Percentiles rank a stretch among this genome's conserved stretches.
Evolutionary conservation across 306 rosid species (phyloP).

Genomic region (Lathyrus sativus): DNA sequence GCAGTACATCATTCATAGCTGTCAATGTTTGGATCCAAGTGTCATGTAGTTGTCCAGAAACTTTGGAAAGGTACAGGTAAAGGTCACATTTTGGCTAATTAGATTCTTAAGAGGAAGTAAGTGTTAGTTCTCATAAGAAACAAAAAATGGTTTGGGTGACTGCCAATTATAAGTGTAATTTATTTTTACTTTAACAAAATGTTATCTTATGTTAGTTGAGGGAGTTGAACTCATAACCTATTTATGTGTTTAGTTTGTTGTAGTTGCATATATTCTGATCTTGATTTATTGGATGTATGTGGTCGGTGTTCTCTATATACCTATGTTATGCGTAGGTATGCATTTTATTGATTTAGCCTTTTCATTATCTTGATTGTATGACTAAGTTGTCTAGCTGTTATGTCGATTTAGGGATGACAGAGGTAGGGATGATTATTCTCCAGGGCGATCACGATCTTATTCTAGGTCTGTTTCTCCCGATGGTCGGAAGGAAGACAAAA

Average conservation of each 20-base stretch:
- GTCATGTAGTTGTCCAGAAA: slow-evolving; percentile 79
- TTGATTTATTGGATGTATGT: slow-evolving; percentile 39
- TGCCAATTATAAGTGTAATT: slow-evolving; percentile 35
- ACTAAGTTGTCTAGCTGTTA: slow-evolving; percentile 3
- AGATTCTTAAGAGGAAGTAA: slow-evolving; percentile 65
- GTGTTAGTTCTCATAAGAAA: slow-evolving; percentile 40
- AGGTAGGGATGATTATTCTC: slow-evolving; percentile 62
- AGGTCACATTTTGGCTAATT: slow-evolving; percentile 71
- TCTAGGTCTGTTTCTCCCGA: slow-evolving; percentile 69
- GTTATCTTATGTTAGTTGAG: not conserved
- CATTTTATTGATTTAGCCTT: slow-evolving; percentile 28
- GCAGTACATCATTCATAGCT: slow-evolving; percentile 81
- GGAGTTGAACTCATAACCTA: not conserved
- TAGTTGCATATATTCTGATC: slow-evolving; percentile 35
- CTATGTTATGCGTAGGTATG: not conserved
- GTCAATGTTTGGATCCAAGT: slow-evolving; percentile 82
- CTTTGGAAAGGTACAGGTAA: slow-evolving; percentile 93
- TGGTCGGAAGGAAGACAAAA: slow-evolving; percentile 50
- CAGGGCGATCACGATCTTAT: slow-evolving; percentile 71
- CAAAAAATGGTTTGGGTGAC: slow-evolving; percentile 31
- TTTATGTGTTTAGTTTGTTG: slow-evolving; percentile 36
- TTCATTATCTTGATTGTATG: not conserved
- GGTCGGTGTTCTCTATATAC: slow-evolving; percentile 26
- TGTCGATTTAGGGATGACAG: slow-evolving; percentile 56
- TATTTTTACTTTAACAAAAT: slow-evolving; percentile 23